A percentile compares a stretch with the other conserved stretches of the same genome.
Conservation (phyloP, 2,329 filamentous ascomycete species). For the Xylariomycetidae sp. region DNA sequence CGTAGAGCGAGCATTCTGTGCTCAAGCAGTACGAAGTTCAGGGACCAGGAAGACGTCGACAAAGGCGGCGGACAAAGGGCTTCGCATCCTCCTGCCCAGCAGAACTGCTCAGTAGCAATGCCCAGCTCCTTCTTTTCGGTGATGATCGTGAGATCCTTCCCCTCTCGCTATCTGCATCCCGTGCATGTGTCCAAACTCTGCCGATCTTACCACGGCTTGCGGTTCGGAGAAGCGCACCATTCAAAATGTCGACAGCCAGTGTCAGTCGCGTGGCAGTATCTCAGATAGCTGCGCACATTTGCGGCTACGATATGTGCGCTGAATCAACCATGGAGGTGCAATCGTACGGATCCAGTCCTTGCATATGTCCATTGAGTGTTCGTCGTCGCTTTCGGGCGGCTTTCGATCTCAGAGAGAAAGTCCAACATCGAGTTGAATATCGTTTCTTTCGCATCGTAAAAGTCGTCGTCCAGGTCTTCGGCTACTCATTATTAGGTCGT, state of each 20-base stretch:
- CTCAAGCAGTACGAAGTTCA: conserved; percentile 7
- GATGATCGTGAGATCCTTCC: conserved; percentile 24
- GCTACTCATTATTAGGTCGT: conserved; percentile 29
- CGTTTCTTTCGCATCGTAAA: conserved; percentile 32
- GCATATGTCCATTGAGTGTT: conserved; percentile 20
- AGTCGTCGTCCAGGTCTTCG: conserved; percentile 37
- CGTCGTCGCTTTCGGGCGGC: conserved; percentile 20
- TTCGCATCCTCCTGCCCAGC: conserved; percentile 24
- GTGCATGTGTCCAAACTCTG: conserved; percentile 14
- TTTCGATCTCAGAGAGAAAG: conserved; percentile 22
- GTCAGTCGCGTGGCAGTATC: conserved; percentile 22
- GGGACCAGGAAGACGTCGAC: conserved; percentile 17
- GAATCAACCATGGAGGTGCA: conserved; percentile 22
- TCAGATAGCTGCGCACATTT: conserved; percentile 18
- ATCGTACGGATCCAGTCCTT: conserved; percentile 20
- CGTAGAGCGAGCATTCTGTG: conserved; percentile 10
- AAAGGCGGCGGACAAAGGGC: conserved; percentile 25
- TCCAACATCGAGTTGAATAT: conserved; percentile 28
- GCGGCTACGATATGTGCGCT: conserved; percentile 18
- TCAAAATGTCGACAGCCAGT: conserved; percentile 23
- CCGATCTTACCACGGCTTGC: conserved; percentile 25
- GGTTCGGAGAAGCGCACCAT: conserved; percentile 12
- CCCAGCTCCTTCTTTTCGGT: conserved; percentile 23
- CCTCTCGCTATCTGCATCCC: conserved; percentile 21
- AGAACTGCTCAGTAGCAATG: conserved; percentile 19